phyloP scores from a whole-genome alignment of 1,139 yeast species.

The Candida sanyaensis region DNA sequence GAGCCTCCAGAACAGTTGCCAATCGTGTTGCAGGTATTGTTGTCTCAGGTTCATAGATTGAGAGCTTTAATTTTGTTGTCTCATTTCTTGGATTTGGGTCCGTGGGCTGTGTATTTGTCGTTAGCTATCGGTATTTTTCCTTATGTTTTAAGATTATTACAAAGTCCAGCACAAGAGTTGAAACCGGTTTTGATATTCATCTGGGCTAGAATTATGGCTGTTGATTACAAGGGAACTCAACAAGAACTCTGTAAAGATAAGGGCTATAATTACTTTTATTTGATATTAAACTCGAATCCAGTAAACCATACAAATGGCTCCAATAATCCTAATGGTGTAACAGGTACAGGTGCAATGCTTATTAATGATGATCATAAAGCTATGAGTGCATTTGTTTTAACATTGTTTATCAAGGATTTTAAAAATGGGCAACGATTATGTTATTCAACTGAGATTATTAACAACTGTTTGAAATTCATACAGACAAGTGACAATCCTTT shows the following conservation, averaged over 20 bases:
- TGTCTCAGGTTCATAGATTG: constrained; percentile 92
- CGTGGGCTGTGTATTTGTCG: constrained; percentile 96
- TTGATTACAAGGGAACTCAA: constrained; percentile 87
- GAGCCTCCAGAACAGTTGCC: constrained; percentile 96
- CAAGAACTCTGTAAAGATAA: constrained; percentile 89
- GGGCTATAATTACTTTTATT: constrained; percentile 85
- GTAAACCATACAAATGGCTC: constrained; percentile 28
- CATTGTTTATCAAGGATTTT: constrained; percentile 81
- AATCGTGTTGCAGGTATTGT: constrained; percentile 84
- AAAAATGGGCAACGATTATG: constrained; percentile 80
- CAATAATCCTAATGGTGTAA: constrained; percentile 17
- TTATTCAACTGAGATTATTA: constrained; percentile 70
- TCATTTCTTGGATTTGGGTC: constrained; percentile 88
- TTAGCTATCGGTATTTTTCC: constrained; percentile 95
- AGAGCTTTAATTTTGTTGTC: constrained; percentile 85
- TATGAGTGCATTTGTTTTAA: constrained; percentile 88
- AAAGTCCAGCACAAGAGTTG: constrained; percentile 93
- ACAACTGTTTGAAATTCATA: constrained; percentile 66
- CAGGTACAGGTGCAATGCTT: constrained; percentile 24
- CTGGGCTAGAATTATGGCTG: constrained; percentile 98
- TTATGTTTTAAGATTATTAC: constrained; percentile 84
- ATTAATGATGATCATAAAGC: constrained; percentile 85
- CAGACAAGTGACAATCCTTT: constrained; percentile 80
- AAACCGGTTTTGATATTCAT: constrained; percentile 93
- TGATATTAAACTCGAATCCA: constrained; percentile 54